A percentile compares a stretch with the other conserved stretches of the same genome.
Evolutionary conservation across 805 yeast genomes (phyloP).

Genomic region (Metschnikowia lochheadii): DNA sequence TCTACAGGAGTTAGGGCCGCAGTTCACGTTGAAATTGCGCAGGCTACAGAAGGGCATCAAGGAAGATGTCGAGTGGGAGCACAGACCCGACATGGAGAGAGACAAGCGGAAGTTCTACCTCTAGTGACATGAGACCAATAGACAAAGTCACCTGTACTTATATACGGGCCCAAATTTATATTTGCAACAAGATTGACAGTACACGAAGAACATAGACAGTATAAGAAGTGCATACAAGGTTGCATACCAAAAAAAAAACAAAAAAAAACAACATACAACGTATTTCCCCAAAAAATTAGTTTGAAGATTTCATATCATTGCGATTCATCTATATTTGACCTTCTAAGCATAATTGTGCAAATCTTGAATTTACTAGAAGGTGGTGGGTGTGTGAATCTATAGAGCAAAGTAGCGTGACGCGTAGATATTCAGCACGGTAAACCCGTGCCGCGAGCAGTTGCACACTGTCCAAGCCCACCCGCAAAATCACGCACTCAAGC

Average conservation of each 20-base stretch:
- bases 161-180: not conserved
- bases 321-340: too few relatives aligned
- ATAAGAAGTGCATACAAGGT: not conserved
- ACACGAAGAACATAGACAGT: not conserved
- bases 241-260: too few relatives aligned
- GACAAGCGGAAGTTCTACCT: conserved; percentile 90
- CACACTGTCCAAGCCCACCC: conserved; percentile 3
- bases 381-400: not conserved
- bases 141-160: not conserved
- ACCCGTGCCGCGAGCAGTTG: conserved; percentile 6
- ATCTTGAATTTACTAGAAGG: not conserved
- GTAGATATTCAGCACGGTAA: not conserved
- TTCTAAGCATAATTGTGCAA: not conserved
- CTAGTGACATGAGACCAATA: conserved; percentile 24
- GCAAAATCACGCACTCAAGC: conserved; percentile 2
- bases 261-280: too few relatives aligned
- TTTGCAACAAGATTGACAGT: not conserved
- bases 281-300: too few relatives aligned
- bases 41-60: conserved; percentile 87
- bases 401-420: not conserved
- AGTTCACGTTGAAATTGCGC: conserved; percentile 84
- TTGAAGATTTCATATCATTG: too few relatives aligned
- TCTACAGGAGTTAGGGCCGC: conserved; percentile 94
- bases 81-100: conserved; percentile 91
- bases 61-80: conserved; percentile 96